phyloP scores from a whole-genome alignment of 192 early-diverging fungal species.

The Pilaira anomala region DNA sequence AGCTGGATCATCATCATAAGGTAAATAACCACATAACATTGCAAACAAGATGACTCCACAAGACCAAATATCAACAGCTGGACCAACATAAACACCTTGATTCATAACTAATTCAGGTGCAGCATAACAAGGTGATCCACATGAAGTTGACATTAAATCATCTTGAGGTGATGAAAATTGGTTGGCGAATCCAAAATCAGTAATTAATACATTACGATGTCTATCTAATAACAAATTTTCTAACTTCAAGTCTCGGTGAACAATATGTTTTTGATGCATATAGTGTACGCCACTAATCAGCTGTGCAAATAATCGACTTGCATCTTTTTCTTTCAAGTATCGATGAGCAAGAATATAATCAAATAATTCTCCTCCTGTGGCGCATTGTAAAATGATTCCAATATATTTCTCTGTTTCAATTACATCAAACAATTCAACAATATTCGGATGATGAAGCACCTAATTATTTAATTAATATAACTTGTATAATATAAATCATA shows the following conservation, averaged over 20 bases:
- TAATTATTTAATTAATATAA: slow-evolving; percentile 61
- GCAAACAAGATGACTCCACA: slow-evolving; percentile 97
- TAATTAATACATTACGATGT: slow-evolving; percentile 91
- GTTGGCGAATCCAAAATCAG: slow-evolving; percentile 99
- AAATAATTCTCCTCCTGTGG: slow-evolving; percentile 95
- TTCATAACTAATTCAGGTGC: slow-evolving; percentile 98
- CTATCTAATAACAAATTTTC: slow-evolving; percentile 91
- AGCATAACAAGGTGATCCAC: slow-evolving; percentile 98
- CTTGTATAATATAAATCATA: neutral
- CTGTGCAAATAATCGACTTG: slow-evolving; percentile 90
- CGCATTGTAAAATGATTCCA: slow-evolving; percentile 96
- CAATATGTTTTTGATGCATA: slow-evolving; percentile 89
- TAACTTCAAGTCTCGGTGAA: slow-evolving; percentile 96
- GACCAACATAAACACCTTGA: slow-evolving; percentile 93
- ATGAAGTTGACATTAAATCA: slow-evolving; percentile 89
- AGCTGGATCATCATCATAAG: slow-evolving; percentile 87
- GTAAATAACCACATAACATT: slow-evolving; percentile 86
- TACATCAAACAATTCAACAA: slow-evolving; percentile 91
- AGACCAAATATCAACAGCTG: slow-evolving; percentile 96
- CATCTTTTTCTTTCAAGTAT: slow-evolving; percentile 89
- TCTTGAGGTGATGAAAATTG: slow-evolving; percentile 69
- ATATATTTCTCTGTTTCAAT: slow-evolving; percentile 96
- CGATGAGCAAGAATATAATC: slow-evolving; percentile 95
- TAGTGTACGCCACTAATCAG: slow-evolving; percentile 90
- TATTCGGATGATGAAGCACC: slow-evolving; percentile 85